A percentile compares a stretch with the other conserved stretches of the same genome.
phyloP scores from a whole-genome alignment of 2,329 filamentous ascomycete genomes.

The Apiospora malaysiana region DNA sequence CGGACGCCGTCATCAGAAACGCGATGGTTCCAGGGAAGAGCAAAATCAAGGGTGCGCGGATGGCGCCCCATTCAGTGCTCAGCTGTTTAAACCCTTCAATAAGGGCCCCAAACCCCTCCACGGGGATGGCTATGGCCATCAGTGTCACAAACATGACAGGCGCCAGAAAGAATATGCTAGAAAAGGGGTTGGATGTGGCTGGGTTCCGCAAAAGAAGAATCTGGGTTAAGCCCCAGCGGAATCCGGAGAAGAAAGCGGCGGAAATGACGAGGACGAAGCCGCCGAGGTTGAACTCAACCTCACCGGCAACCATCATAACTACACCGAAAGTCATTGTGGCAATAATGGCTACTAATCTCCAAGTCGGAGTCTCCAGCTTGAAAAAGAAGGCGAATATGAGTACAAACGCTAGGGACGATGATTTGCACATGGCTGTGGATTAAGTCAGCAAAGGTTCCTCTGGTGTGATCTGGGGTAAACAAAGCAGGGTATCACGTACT shows the following conservation, averaged over 20 bases:
- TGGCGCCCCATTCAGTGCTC: slow-evolving; percentile 68
- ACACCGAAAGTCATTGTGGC: slow-evolving; percentile 91
- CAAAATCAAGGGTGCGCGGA: slow-evolving; percentile 73
- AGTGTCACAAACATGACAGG: slow-evolving; percentile 94
- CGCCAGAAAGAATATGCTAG: slow-evolving; percentile 95
- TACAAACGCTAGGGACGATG: slow-evolving; percentile 92
- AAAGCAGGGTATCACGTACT: slow-evolving; percentile 58
- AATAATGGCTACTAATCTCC: slow-evolving; percentile 86
- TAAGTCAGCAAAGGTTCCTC: slow-evolving; percentile 32
- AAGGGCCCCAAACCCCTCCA: slow-evolving; percentile 79
- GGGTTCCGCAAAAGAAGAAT: slow-evolving; percentile 93
- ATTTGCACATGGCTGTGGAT: slow-evolving; percentile 89
- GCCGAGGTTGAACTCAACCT: slow-evolving; percentile 84
- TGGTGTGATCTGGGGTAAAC: not conserved
- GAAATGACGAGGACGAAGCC: slow-evolving; percentile 94
- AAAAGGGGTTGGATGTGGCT: slow-evolving; percentile 94
- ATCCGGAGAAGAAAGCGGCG: slow-evolving; percentile 93
- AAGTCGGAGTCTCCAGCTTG: slow-evolving; percentile 84
- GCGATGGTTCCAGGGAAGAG: slow-evolving; percentile 90
- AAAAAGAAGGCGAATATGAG: slow-evolving; percentile 95
- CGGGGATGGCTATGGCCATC: slow-evolving; percentile 78
- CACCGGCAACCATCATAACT: slow-evolving; percentile 97
- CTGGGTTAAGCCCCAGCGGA: slow-evolving; percentile 98
- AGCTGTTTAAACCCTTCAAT: slow-evolving; percentile 69
- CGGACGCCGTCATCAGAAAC: slow-evolving; percentile 95